Evolutionary conservation across 75 land plant genomes (phyloP).

Genomic region (Gnetum montanum): DNA sequence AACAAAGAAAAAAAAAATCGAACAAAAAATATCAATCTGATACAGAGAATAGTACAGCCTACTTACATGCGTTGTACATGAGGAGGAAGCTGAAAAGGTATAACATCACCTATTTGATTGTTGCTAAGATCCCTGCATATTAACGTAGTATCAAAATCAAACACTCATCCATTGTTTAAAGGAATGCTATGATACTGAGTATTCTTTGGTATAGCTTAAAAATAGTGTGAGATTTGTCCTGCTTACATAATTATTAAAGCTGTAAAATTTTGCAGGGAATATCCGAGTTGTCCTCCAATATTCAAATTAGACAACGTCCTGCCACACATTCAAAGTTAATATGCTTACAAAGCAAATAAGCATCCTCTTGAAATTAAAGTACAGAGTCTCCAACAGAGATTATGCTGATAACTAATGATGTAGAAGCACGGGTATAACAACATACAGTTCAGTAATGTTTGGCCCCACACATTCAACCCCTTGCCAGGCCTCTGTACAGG

Average conservation of each 20-base stretch:
- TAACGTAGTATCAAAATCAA: neutral
- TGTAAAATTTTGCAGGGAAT: constrained; percentile 19
- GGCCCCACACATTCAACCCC: constrained; percentile 53
- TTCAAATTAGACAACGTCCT: constrained; percentile 29
- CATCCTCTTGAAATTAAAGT: constrained; percentile 10
- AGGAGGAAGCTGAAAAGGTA: constrained; percentile 32
- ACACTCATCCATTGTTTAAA: constrained; percentile 1
- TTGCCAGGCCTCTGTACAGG: constrained; percentile 59
- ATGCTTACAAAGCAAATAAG: too few relatives aligned
- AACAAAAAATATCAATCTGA: too few relatives aligned
- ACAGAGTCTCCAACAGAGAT: neutral
- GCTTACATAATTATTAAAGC: constrained; percentile 49
- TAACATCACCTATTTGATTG: constrained; percentile 16
- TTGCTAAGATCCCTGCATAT: constrained; percentile 21
- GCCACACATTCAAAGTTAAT: too few relatives aligned
- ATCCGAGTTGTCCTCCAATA: constrained; percentile 45
- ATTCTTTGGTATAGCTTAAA: too few relatives aligned
- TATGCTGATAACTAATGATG: too few relatives aligned
- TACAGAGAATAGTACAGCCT: too few relatives aligned
- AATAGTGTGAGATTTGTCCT: too few relatives aligned
- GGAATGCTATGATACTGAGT: too few relatives aligned
- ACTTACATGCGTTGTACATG: constrained; percentile 20
- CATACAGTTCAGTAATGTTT: constrained; percentile 62
- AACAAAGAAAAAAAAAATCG: too few relatives aligned
- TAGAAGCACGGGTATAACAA: too few relatives aligned